Evolutionary conservation across 441 rosid species (phyloP).

Genomic region (Lepidium campestre): DNA sequence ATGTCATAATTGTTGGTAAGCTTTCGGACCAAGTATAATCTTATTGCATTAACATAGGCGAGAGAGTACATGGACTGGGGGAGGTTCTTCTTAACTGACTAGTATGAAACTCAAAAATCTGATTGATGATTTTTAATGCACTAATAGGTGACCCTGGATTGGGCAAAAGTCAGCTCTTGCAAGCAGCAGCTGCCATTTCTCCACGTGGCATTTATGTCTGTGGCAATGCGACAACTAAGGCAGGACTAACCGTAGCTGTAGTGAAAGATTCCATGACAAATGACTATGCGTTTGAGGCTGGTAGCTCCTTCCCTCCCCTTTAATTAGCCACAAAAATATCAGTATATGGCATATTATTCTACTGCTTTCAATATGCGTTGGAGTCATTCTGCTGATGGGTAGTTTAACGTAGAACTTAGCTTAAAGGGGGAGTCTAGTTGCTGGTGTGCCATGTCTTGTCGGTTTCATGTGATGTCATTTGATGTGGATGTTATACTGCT

Average conservation of each 20-base stretch:
- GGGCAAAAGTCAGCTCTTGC: constrained; percentile 95
- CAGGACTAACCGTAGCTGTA: constrained; percentile 98
- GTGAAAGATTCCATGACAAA: constrained; percentile 89
- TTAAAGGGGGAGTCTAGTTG: background rate
- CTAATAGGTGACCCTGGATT: constrained; percentile 95
- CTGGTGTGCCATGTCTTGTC: background rate
- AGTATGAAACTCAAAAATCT: background rate
- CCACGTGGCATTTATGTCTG: constrained; percentile 98
- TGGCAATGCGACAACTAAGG: constrained; percentile 95
- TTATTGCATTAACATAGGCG: background rate
- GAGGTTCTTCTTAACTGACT: constrained; percentile 4
- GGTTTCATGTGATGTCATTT: background rate
- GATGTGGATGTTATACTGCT: constrained; percentile 4
- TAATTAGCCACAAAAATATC: constrained; percentile 1
- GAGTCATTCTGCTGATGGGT: constrained; percentile 6
- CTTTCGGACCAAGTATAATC: background rate
- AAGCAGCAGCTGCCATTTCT: constrained; percentile 94
- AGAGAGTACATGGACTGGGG: constrained; percentile 5
- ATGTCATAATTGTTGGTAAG: constrained; percentile 95
- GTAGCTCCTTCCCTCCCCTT: constrained; percentile 38
- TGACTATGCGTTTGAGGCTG: constrained; percentile 98
- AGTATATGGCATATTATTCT: constrained; percentile 10
- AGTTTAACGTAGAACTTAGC: background rate
- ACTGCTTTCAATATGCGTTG: constrained; percentile 8
- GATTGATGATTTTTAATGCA: constrained; percentile 6